Percentiles rank a stretch among this genome's conserved stretches.
These are phyloP conservation scores for Letharia columbiana DNA, from an alignment of 495 filamentous ascomycete species.

Conservation along the genomic window DNA sequence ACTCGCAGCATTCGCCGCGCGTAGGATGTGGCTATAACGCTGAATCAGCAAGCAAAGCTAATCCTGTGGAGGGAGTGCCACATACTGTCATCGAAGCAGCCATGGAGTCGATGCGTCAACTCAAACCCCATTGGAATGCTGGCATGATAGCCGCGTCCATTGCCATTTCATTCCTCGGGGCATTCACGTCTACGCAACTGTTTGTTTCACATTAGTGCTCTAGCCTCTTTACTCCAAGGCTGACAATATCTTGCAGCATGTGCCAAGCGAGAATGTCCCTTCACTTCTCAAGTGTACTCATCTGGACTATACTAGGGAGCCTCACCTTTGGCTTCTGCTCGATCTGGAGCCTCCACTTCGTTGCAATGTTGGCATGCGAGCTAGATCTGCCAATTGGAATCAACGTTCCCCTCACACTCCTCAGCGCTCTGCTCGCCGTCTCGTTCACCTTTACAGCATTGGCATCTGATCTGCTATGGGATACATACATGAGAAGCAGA, in stretches of 20 bases:
- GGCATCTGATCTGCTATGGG: slow-evolving; percentile 25
- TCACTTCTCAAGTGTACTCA: slow-evolving; percentile 22
- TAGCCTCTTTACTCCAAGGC: background rate
- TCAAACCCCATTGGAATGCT: slow-evolving; percentile 24
- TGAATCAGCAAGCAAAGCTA: background rate
- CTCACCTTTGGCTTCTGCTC: slow-evolving; percentile 29
- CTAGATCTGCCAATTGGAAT: slow-evolving; percentile 27
- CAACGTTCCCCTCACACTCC: slow-evolving; percentile 21
- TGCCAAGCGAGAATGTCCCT: slow-evolving; percentile 25
- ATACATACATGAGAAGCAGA: slow-evolving; percentile 16
- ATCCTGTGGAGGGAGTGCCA: background rate
- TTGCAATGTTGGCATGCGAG: slow-evolving; percentile 28
- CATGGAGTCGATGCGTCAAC: slow-evolving; percentile 7
- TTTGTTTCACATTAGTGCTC: background rate
- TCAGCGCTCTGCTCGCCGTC: slow-evolving; percentile 25
- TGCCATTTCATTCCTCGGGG: slow-evolving; percentile 26
- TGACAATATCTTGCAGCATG: slow-evolving; percentile 18
- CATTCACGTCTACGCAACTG: slow-evolving; percentile 29
- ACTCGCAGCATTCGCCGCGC: background rate
- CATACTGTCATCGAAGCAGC: background rate
- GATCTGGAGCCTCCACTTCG: slow-evolving; percentile 29
- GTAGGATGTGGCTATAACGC: background rate
- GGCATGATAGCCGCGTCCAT: slow-evolving; percentile 27
- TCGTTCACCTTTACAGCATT: slow-evolving; percentile 27
- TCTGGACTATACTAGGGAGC: slow-evolving; percentile 26